Base-by-base conservation (phyloP, 2,329 filamentous ascomycete genomes). In the Trichophyton benhamiae region DNA sequence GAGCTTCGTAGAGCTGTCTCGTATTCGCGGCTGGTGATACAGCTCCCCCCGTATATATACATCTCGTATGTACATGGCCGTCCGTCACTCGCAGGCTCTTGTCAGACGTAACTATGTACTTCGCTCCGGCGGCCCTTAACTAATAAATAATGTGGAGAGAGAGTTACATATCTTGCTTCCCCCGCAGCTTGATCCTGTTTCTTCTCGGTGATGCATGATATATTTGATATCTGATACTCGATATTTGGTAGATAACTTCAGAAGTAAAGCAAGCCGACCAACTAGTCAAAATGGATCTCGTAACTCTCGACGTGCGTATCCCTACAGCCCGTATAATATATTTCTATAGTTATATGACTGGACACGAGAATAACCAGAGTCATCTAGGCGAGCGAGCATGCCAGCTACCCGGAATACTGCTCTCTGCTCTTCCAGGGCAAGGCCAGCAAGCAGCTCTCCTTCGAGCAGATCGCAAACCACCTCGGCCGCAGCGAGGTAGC, bases 401-500 rank as follows among this genome's bases (percentile, higher is more conserved):
- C 83, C 65, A 82, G 84, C 66, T 86, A 95, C 48, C 89, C 90
- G 2, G 73, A 80, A 22, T 85, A 88, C 66, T 86, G 87, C 9
- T 79, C 82, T 65, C 83, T 84, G 4, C 87, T 96, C 65, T 95
- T 95, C 76, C 80, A 84, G 41, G 89, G 88, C 66, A 96, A 96
- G 76, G 86, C 89, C 57, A 72, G 76, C 61, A 87, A 88, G 75
- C 81, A 84, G 66, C 81, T 95, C 41, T 88, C 81, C 68, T 96
- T 96, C 71, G 88, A 90, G 72, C 77, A 83, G 49, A 91, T 96
- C 69, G 89, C 84, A 59, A 76, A 84, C 66, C 79, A 85, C 33
- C 80, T 96, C 61, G 85, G 84, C 65, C 87, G 91, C 65, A 85
- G 87, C 70, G 88, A 96, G 76, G 88, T 96, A 48, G 89, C 89